phyloP scores from a whole-genome alignment of 345 rosid species.

The Gossypium turneri region DNA sequence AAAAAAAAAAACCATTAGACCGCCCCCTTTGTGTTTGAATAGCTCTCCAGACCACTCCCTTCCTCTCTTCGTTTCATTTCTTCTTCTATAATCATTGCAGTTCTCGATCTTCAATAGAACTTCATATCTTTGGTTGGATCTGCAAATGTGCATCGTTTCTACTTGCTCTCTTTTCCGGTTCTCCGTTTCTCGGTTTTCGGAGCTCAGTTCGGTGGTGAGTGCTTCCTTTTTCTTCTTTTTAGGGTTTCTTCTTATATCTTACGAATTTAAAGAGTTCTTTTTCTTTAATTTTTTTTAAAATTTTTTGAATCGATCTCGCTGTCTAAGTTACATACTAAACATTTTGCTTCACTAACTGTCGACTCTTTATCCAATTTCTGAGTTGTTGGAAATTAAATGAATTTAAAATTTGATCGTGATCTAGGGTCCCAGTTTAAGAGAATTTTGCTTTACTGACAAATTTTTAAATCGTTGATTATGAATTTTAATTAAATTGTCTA shows the following conservation, averaged over 20 bases:
- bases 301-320: conserved; percentile 18
- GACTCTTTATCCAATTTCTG: background rate
- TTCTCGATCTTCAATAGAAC: conserved; percentile 13
- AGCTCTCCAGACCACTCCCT: conserved; percentile 29
- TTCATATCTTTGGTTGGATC: conserved; percentile 26
- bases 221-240: background rate
- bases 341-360: background rate
- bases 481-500: background rate
- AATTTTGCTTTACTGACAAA: background rate
- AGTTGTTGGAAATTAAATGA: conserved; percentile 12
- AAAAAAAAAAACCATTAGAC: conserved; percentile 12
- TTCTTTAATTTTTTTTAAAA: background rate
- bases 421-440: background rate
- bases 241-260: background rate
- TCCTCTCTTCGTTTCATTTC: background rate
- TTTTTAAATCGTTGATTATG: conserved; percentile 1
- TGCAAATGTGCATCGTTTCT: conserved; percentile 38
- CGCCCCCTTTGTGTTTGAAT: conserved; percentile 64
- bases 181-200: conserved; percentile 18
- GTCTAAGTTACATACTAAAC: conserved; percentile 1
- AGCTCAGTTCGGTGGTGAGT: conserved; percentile 40
- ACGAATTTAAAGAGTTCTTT: conserved; percentile 10
- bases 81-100: conserved; percentile 17
- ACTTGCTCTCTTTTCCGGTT: conserved; percentile 10
- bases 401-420: conserved; percentile 11